These are phyloP conservation scores for Alternaria sp. DNA, from an alignment of 2,329 filamentous ascomycete species.

Conservation along the genomic window DNA sequence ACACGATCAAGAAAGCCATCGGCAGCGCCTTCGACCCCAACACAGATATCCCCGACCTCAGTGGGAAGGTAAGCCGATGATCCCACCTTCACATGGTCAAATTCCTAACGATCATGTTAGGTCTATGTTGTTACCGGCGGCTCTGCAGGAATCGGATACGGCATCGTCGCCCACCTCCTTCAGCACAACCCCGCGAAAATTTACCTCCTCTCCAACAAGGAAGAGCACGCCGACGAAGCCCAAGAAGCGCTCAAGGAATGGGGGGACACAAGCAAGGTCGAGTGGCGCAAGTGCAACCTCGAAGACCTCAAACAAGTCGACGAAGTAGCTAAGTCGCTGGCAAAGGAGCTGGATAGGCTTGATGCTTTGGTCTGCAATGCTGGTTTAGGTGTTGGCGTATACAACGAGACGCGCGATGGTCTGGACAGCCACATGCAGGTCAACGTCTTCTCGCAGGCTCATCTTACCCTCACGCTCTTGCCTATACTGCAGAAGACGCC, in stretches of 20 bases:
- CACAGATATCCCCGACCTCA: slow-evolving; percentile 54
- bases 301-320: slow-evolving; percentile 58
- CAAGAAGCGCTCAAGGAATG: slow-evolving; percentile 53
- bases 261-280: slow-evolving; percentile 57
- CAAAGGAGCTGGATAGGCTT: slow-evolving; percentile 54
- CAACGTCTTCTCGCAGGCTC: slow-evolving; percentile 61
- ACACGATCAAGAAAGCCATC: slow-evolving; percentile 38
- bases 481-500: slow-evolving; percentile 57
- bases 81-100: neutral
- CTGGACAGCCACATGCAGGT: slow-evolving; percentile 62
- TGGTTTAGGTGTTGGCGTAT: slow-evolving; percentile 60
- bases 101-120: slow-evolving; percentile 25
- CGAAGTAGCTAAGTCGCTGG: slow-evolving; percentile 56
- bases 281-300: slow-evolving; percentile 59
- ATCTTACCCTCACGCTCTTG: slow-evolving; percentile 58
- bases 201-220: slow-evolving; percentile 60
- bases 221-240: slow-evolving; percentile 59
- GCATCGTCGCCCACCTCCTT: slow-evolving; percentile 62
- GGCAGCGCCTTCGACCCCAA: slow-evolving; percentile 48
- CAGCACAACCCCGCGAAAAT: slow-evolving; percentile 59
- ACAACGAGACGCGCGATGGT: slow-evolving; percentile 60
- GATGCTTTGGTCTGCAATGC: slow-evolving; percentile 61
- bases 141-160: slow-evolving; percentile 61
- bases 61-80: slow-evolving; percentile 44
- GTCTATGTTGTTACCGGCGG: slow-evolving; percentile 61